These are phyloP conservation scores for Podaxis sp. DNA, from an alignment of 768 basidiomycete species.

Conservation along the genomic window DNA sequence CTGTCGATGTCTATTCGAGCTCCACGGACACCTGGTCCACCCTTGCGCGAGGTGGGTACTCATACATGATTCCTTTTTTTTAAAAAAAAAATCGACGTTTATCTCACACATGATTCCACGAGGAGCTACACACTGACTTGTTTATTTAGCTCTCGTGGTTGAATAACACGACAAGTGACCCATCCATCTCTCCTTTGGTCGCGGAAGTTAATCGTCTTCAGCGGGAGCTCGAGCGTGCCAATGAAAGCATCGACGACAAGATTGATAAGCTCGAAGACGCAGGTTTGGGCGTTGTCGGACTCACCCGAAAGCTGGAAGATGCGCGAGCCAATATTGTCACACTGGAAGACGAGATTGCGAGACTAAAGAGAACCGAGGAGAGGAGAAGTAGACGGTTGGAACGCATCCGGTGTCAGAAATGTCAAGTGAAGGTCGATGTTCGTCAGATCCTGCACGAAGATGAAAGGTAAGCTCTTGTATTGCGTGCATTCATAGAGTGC, in stretches of 20 bases:
- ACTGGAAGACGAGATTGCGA: conserved; percentile 69
- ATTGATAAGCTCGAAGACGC: conserved; percentile 83
- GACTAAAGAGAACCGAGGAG: conserved; percentile 67
- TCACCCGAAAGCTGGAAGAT: conserved; percentile 72
- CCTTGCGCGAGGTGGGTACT: conserved; percentile 70
- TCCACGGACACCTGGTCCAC: conserved; percentile 78
- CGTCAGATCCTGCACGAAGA: conserved; percentile 45
- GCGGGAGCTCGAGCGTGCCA: conserved; percentile 73
- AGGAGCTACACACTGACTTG: conserved; percentile 5
- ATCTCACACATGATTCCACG: neutral
- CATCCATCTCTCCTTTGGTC: conserved; percentile 60
- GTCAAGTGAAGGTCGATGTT: conserved; percentile 61
- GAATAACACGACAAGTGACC: conserved; percentile 58
- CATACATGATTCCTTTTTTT: no score
- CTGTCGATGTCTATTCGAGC: conserved; percentile 65
- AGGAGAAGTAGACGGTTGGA: conserved; percentile 62
- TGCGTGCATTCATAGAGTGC: neutral
- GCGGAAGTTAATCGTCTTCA: conserved; percentile 74
- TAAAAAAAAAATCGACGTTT: no score
- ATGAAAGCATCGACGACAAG: conserved; percentile 86
- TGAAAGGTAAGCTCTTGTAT: conserved; percentile 51
- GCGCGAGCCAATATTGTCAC: conserved; percentile 54
- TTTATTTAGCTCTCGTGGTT: conserved; percentile 69
- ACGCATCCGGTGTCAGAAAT: conserved; percentile 67
- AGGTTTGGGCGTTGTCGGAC: conserved; percentile 69